Base-by-base conservation (phyloP, 2,329 filamentous ascomycete species). In the Exophiala sp. region DNA sequence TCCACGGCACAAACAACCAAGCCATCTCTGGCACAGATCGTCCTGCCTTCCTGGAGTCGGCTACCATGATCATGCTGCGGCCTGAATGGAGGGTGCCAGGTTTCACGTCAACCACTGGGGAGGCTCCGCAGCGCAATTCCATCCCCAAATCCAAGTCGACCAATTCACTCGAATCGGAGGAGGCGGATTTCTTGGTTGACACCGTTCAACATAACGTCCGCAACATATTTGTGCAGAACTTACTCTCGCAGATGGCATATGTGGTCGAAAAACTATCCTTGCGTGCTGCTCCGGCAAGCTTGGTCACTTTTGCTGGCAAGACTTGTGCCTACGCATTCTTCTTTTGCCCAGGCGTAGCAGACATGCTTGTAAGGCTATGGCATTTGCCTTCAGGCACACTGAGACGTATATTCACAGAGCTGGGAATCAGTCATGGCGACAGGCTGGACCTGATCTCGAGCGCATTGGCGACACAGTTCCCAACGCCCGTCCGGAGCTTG, bases 291-390 rank as follows among this genome's bases (percentile, higher is more conserved):
- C 78, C 81, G 32, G 79, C 80, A 34, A 85, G 81, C 59, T 67
- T 89, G 51, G 86, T 95, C 50, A 85, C 85, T 23, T 95, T 95
- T 65, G 88, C 87, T 46, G 90, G 88, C 52, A 94, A 93, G 68
- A 87, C 88, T 2, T 91, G 86, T 63, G 89, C 90, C 1, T 95
- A 94, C 66, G 89, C 88, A 23, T 95, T 95, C 68, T 93, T 91
- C 70, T 96, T 95, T 62, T 90, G 87, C 22, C 88, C 88, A 0
- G 88, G 88, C 3, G 80, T 95, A 47, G 85, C 88, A 6, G 88
- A 95, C 62, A 80, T 95, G 43, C 74, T 95, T 42, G 80, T 91
- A 21, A 81, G 88, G 13, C 72, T 95, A 3, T 95, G 90, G 89
- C 81, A 80, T 30, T 74, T 88, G 16, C 80, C 82, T 2, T 72